Evolutionary conservation across 352 stramenopile species (phyloP).

Genomic region (Globisporangium nunn): DNA sequence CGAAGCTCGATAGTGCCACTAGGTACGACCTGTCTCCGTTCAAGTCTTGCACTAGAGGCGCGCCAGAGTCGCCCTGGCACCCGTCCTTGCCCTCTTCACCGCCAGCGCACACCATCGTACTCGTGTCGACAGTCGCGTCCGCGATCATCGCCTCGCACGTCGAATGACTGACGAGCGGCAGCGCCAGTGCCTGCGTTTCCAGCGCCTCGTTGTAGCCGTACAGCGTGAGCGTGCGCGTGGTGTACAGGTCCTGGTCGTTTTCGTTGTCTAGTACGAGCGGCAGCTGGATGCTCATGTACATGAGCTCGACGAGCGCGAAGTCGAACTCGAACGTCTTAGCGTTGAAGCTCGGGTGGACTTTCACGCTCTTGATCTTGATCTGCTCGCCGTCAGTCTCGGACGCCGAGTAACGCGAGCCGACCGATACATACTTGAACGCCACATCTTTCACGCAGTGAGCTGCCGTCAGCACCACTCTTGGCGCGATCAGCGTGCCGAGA

Average conservation of each 20-base stretch:
- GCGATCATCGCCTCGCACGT: constrained; percentile 15
- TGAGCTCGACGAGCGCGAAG: constrained; percentile 30
- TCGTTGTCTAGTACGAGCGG: constrained; percentile 23
- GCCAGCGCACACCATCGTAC: constrained; percentile 30
- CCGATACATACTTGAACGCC: constrained; percentile 17
- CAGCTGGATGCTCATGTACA: constrained; percentile 29
- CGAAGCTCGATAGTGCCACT: constrained; percentile 28
- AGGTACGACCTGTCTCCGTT: constrained; percentile 6
- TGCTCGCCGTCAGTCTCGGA: constrained; percentile 25
- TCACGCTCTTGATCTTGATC: constrained; percentile 25
- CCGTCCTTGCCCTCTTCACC: constrained; percentile 27
- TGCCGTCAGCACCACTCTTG: constrained; percentile 26
- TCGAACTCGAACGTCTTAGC: constrained; percentile 18
- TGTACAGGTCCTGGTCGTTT: not conserved
- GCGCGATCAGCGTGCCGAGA: constrained; percentile 25
- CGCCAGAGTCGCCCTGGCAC: constrained; percentile 34
- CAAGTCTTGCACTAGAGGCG: constrained; percentile 17
- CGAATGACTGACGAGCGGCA: constrained; percentile 19
- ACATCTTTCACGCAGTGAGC: constrained; percentile 23
- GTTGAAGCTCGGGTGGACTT: constrained; percentile 21
- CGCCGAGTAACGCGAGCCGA: constrained; percentile 23
- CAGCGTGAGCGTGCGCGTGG: constrained; percentile 11
- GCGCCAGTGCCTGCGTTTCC: constrained; percentile 11
- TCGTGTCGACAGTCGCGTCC: constrained; percentile 11
- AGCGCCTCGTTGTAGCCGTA: constrained; percentile 11